Evolutionary conservation across 805 yeast genomes (phyloP).

Genomic region (Cyberlindnera misumaiensis): DNA sequence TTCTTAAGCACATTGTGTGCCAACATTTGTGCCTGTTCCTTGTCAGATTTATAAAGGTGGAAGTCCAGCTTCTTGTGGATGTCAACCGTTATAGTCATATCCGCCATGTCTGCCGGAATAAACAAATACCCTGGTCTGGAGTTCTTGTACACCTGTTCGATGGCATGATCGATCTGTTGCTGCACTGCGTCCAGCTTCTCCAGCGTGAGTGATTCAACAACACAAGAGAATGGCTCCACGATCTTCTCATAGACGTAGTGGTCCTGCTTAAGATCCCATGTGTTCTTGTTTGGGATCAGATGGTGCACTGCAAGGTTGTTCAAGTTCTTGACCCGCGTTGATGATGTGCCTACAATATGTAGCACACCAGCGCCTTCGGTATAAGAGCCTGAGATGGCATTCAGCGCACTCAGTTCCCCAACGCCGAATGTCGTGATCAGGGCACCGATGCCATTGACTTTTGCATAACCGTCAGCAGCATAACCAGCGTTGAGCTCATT

Average conservation of each 20-base stretch:
- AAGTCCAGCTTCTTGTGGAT: conserved; percentile 21
- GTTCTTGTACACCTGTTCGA: conserved; percentile 39
- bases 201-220: conserved; percentile 39
- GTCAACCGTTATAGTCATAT: conserved; percentile 28
- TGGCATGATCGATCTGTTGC: conserved; percentile 53
- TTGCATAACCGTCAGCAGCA: conserved; percentile 85
- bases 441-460: conserved; percentile 34
- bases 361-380: conserved; percentile 78
- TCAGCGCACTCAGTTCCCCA: conserved; percentile 81
- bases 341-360: conserved; percentile 80
- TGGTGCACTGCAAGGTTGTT: conserved; percentile 38
- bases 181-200: conserved; percentile 44
- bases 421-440: conserved; percentile 69
- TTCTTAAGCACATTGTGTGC: conserved; percentile 39
- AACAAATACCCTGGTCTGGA: conserved; percentile 69
- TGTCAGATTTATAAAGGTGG: conserved; percentile 15
- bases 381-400: conserved; percentile 77
- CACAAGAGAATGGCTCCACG: conserved; percentile 48
- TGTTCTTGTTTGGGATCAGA: conserved; percentile 40
- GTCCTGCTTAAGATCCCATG: conserved; percentile 42
- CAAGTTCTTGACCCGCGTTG: conserved; percentile 28
- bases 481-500: conserved; percentile 89
- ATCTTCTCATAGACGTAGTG: conserved; percentile 52
- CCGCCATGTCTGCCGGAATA: conserved; percentile 57
- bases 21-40: conserved; percentile 27